phyloP scores from a whole-genome alignment of 129 eudicot species.

The Tagetes patula region DNA sequence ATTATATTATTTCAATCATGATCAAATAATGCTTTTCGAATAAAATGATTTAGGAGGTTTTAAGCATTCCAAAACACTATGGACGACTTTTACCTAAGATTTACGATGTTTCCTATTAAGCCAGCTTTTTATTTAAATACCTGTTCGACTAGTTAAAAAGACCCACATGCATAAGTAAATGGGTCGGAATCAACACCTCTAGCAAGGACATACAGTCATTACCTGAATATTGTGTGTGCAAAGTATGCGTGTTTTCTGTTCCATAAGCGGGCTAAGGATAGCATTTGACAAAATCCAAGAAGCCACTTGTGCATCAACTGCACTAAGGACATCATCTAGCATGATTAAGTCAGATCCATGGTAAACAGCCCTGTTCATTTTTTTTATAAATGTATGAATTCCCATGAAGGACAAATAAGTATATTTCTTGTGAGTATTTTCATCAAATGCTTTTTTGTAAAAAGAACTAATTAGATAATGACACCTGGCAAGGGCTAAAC shows the following conservation, averaged over 20 bases:
- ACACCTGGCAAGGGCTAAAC: slow-evolving; percentile 94
- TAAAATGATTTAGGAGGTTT: background rate
- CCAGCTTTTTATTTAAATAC: background rate
- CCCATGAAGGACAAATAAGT: slow-evolving; percentile 10
- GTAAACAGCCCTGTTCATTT: slow-evolving; percentile 74
- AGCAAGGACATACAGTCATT: slow-evolving; percentile 5
- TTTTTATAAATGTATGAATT: slow-evolving; percentile 9
- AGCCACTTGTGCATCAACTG: slow-evolving; percentile 97
- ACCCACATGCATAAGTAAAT: background rate
- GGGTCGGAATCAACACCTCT: background rate
- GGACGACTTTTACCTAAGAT: slow-evolving; percentile 16
- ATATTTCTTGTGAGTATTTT: background rate
- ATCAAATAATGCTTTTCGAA: background rate
- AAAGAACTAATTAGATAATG: slow-evolving; percentile 12
- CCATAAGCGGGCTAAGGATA: slow-evolving; percentile 74
- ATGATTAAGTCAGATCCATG: slow-evolving; percentile 60
- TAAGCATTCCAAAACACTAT: background rate
- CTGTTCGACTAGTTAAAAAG: background rate
- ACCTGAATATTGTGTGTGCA: slow-evolving; percentile 95
- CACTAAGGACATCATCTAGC: slow-evolving; percentile 98
- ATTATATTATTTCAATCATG: background rate
- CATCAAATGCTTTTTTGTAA: slow-evolving; percentile 13
- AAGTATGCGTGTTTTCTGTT: slow-evolving; percentile 68
- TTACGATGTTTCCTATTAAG: background rate
- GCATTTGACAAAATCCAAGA: slow-evolving; percentile 69